Evolutionary conservation across 73 alveolate genomes (phyloP), one percentile per base, ranked within the genome.

Genomic region (Paramecium octaurelia): DNA sequence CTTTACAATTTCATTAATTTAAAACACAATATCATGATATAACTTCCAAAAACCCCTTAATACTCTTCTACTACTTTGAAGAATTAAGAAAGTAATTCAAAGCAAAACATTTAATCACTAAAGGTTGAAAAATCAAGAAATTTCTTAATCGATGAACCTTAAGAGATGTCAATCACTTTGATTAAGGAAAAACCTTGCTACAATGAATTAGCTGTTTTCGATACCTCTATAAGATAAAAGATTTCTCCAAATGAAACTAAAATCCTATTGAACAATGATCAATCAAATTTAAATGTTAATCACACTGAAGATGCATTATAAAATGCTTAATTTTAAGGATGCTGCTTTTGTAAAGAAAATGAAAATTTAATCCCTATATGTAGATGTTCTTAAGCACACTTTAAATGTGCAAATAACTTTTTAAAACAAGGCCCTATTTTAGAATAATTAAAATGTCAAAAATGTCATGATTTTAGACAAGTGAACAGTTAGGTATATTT

Each of bases 41-140:
- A 54, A 54, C 69, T n/a, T 54, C 69, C 69, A 8, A 54, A 54
- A 54, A 54, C 69, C 16, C 69, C 69, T n/a, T 54, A 54, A 18
- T 54, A 54, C 31, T 54, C 69, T 12, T 54, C 69, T 1, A n/a
- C 6, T 6, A 12, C 60, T 3, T 4, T 16, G 1, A 16, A 48
- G 60, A 48, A 48, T n/a, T 54, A 18, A 54, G 69, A 54, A n/a
- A 4, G n/a, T n/a, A 54, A 54, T 4, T 54, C 69, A 4, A 54
- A 54, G 21, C 27, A 54, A 54, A 54, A 54, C 69, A 54, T 54
- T 54, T 54, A 54, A 16, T 64, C 84, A 64, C 48, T 64, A 5
- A 64, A 64, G n/a, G 84, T 64, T 31, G 84, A 64, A 24, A 64
- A 64, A 34, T 64, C 84, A 64, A 64, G 84, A 64, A 64, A 64